Conservation (phyloP, 192 early-diverging fungal species). For the Piromyces finnis region DNA sequence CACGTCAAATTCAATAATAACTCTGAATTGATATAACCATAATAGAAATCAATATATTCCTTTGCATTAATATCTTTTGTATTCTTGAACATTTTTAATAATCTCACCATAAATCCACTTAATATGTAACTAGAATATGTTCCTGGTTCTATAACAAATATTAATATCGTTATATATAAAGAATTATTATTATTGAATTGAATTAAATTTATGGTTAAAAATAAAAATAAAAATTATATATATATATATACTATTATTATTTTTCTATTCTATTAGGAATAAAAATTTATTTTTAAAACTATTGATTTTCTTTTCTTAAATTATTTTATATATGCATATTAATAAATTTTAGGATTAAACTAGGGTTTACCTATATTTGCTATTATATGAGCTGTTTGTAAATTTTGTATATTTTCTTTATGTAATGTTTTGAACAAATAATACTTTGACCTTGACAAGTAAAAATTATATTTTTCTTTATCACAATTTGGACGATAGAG, state of each 20-base stretch:
- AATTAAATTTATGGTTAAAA: no score
- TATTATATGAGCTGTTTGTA: neutral
- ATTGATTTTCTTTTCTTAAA: neutral
- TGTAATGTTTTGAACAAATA: neutral
- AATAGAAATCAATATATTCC: neutral
- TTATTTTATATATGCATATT: neutral
- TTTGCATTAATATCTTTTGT: neutral
- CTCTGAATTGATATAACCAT: neutral
- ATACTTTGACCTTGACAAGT: neutral
- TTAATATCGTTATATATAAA: no score
- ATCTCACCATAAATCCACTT: no score
- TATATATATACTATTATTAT: neutral
- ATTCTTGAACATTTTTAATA: neutral
- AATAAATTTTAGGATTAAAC: no score
- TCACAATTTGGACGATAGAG: neutral
- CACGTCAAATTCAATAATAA: neutral
- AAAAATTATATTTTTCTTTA: neutral
- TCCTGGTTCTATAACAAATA: no score
- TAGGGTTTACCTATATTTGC: neutral
- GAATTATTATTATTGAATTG: no score
- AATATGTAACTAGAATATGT: no score
- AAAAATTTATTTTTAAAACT: no score
- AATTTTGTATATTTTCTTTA: neutral
- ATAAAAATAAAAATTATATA: no score
- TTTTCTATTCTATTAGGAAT: no score